These are phyloP conservation scores for Termitomyces sp. DNA, from an alignment of 768 basidiomycete species.

Conservation along the genomic window DNA sequence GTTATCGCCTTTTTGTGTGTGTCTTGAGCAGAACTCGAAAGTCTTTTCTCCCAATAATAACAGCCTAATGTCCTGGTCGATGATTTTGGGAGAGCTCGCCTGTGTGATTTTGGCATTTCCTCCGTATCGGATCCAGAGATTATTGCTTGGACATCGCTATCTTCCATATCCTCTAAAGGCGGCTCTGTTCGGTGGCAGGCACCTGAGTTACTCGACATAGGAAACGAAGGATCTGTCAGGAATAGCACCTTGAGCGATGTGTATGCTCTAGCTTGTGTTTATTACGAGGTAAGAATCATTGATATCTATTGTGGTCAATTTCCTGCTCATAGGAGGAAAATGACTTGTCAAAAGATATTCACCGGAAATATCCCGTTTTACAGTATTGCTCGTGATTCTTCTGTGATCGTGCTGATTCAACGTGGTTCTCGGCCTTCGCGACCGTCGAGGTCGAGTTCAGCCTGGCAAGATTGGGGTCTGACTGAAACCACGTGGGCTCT, in stretches of 20 bases:
- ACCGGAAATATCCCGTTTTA: not conserved
- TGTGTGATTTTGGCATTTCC: not conserved
- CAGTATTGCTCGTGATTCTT: not conserved
- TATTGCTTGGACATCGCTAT: not conserved
- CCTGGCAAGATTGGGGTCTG: not conserved
- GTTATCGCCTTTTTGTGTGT: no score
- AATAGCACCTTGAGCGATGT: not conserved
- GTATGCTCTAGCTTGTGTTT: constrained; percentile 1
- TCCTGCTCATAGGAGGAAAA: not conserved
- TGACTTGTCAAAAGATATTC: not conserved
- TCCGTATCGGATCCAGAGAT: not conserved
- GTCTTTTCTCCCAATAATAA: no score
- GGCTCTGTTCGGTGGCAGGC: constrained; percentile 1
- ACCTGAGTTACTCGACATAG: not conserved
- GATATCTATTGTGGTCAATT: no score
- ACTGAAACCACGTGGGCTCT: constrained; percentile 1
- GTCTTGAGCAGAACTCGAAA: no score
- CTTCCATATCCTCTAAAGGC: not conserved
- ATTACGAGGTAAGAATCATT: not conserved
- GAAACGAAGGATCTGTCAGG: not conserved
- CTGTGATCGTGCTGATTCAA: not conserved
- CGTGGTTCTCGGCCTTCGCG: not conserved
- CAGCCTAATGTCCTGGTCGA: not conserved
- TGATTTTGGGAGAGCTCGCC: not conserved
- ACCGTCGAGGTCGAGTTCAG: not conserved